These are phyloP conservation scores for Handroanthus guayacan DNA, from an alignment of 257 asterid genomes.

Conservation along the genomic window DNA sequence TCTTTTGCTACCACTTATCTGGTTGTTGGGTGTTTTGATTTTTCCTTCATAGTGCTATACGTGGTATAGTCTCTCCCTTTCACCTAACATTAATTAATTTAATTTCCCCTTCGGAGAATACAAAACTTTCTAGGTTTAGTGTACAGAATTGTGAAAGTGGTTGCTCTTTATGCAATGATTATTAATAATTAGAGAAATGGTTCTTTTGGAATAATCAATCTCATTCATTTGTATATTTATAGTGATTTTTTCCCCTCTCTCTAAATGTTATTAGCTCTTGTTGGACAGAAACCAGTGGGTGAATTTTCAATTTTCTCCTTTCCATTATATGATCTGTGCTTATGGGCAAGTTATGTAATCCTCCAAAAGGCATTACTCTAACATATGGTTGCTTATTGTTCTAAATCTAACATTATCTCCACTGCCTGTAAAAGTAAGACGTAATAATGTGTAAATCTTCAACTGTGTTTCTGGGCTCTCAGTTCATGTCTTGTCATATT, in stretches of 20 bases:
- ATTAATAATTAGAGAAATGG: conserved; percentile 22
- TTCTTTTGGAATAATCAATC: conserved; percentile 34
- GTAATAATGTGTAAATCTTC: background rate
- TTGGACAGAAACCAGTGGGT: conserved; percentile 35
- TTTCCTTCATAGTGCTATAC: conserved; percentile 39
- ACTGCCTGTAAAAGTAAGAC: conserved; percentile 8
- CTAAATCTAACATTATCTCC: conserved; percentile 12
- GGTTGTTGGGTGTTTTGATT: conserved; percentile 19
- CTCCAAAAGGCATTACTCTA: conserved; percentile 21
- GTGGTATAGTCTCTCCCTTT: conserved; percentile 36
- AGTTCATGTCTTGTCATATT: background rate
- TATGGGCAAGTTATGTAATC: conserved; percentile 26
- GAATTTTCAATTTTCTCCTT: conserved; percentile 27
- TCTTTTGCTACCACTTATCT: conserved; percentile 9
- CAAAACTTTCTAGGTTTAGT: conserved; percentile 32
- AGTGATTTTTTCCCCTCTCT: conserved; percentile 27
- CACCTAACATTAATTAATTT: conserved; percentile 50
- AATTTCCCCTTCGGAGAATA: conserved; percentile 10
- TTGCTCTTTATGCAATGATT: conserved; percentile 31
- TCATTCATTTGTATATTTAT: conserved; percentile 28
- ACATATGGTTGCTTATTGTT: conserved; percentile 27
- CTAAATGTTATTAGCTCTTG: conserved; percentile 36
- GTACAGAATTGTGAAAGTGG: conserved; percentile 31
- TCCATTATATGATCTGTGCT: conserved; percentile 40
- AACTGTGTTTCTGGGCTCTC: background rate